Conservation (phyloP, 2,329 filamentous ascomycete species). For the Ilyonectria mors-panacis region DNA sequence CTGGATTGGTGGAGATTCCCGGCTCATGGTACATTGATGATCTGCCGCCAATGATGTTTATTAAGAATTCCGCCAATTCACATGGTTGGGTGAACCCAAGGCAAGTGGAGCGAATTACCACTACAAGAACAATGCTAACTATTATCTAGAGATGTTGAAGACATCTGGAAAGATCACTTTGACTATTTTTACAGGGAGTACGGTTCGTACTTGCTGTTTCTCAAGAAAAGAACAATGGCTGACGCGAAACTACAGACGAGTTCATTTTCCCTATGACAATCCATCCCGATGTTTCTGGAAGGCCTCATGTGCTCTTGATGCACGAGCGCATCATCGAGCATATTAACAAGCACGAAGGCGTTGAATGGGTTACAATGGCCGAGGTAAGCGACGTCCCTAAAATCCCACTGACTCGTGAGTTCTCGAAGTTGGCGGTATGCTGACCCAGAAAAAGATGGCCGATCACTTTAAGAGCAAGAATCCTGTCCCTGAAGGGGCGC, state of each 20-base stretch:
- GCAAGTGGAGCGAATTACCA: neutral
- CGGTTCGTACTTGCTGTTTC: conserved; percentile 47
- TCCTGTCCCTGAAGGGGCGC: conserved; percentile 67
- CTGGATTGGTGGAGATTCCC: conserved; percentile 77
- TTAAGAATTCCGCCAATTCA: conserved; percentile 74
- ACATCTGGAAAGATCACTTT: conserved; percentile 77
- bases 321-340: conserved; percentile 77
- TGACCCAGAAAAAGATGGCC: conserved; percentile 62
- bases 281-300: conserved; percentile 80
- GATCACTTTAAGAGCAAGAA: conserved; percentile 81
- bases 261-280: conserved; percentile 86
- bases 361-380: conserved; percentile 79
- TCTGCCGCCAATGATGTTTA: conserved; percentile 79
- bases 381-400: conserved; percentile 52
- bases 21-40: conserved; percentile 74
- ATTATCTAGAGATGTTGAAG: conserved; percentile 65
- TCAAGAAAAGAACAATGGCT: neutral
- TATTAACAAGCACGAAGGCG: conserved; percentile 73
- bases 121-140: neutral
- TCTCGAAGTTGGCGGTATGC: neutral
- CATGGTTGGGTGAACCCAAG: conserved; percentile 72
- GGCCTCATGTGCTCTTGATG: conserved; percentile 81
- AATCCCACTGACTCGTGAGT: too few species aligned
- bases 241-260: conserved; percentile 61
- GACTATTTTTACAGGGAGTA: conserved; percentile 84